Evolutionary conservation across 768 basidiomycete species (phyloP).

Genomic region (Mycena metata): DNA sequence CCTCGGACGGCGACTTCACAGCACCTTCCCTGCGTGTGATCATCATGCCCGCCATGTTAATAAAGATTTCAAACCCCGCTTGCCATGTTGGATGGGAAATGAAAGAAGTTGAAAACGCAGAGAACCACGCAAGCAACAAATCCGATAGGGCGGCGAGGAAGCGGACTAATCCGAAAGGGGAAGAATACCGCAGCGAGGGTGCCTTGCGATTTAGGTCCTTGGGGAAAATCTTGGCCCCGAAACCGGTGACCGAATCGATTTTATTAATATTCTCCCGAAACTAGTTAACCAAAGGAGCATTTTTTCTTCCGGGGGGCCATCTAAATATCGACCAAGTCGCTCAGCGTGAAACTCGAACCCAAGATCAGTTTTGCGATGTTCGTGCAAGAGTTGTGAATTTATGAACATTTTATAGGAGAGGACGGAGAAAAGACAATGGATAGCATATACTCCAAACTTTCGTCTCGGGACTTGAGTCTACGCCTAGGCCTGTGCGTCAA

Average conservation of each 20-base stretch:
- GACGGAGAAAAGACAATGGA: neutral
- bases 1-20: too few relatives aligned
- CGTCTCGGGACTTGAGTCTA: neutral
- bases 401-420: too few relatives aligned
- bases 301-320: too few relatives aligned
- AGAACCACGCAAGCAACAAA: neutral
- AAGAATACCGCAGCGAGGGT: constrained; percentile 12
- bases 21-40: too few relatives aligned
- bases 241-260: neutral
- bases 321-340: too few relatives aligned
- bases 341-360: too few relatives aligned
- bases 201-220: neutral
- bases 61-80: too few relatives aligned
- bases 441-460: neutral
- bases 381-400: too few relatives aligned
- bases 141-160: constrained; percentile 10
- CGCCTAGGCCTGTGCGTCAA: neutral
- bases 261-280: neutral
- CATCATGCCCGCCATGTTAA: too few relatives aligned
- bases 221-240: neutral
- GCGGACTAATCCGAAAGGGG: neutral
- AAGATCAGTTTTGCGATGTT: too few relatives aligned
- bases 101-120: constrained; percentile 9
- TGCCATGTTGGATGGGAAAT: neutral
- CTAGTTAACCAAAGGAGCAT: too few relatives aligned